phyloP scores from a whole-genome alignment of 2,329 filamentous ascomycete genomes.

The Tolypocladium ophioglossoides region DNA sequence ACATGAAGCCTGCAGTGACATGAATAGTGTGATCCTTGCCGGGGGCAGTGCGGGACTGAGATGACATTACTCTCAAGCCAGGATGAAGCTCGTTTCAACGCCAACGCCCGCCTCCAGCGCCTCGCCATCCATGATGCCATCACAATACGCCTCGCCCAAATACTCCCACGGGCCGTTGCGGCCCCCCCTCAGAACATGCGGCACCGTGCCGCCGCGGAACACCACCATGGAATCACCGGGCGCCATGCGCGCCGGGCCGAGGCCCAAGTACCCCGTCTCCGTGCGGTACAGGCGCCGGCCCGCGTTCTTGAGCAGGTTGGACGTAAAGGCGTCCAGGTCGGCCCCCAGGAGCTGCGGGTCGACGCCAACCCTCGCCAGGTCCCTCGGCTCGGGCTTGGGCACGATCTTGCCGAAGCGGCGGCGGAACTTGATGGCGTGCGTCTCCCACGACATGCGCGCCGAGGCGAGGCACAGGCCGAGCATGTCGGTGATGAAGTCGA shows the following conservation, averaged over 20 bases:
- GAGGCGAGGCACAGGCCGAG: conserved; percentile 6
- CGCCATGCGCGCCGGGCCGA: conserved; percentile 13
- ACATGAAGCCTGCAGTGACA: background rate
- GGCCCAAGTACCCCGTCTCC: conserved; percentile 15
- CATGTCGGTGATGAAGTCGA: conserved; percentile 7
- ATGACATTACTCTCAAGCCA: background rate
- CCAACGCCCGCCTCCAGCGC: conserved; percentile 6
- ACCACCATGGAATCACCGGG: conserved; percentile 16
- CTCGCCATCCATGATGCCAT: conserved; percentile 23
- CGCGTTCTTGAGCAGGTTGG: conserved; percentile 9
- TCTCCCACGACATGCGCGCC: conserved; percentile 1
- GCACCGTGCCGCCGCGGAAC: conserved; percentile 16
- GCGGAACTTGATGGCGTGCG: conserved; percentile 2
- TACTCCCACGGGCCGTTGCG: conserved; percentile 11
- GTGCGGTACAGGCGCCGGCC: conserved; percentile 17
- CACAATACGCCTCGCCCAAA: conserved; percentile 21
- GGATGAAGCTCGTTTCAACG: background rate
- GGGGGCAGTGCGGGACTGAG: background rate
- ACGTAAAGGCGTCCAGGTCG: conserved; percentile 5
- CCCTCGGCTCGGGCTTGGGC: background rate
- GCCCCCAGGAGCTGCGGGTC: conserved; percentile 1
- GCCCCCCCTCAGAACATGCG: conserved; percentile 13
- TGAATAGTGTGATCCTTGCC: too few relatives aligned
- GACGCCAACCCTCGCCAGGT: conserved; percentile 5
- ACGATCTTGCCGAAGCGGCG: conserved; percentile 4